Evolutionary conservation across 176 grass and related monocot species (phyloP), one percentile per base, ranked within the genome.

Genomic region (Rhipidocladum racemiflorum): DNA sequence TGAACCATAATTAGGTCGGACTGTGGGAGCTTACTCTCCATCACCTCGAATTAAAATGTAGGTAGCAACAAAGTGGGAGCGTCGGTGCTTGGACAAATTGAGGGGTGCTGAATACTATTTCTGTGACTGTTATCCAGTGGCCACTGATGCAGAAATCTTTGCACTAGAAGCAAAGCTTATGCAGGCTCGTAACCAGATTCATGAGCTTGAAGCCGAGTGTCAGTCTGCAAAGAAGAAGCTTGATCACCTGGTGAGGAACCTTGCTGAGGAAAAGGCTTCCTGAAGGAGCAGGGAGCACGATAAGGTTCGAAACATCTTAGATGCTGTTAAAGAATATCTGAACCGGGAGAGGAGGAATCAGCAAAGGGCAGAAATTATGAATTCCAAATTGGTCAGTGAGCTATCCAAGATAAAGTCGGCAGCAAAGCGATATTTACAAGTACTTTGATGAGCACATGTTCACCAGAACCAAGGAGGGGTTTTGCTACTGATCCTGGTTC

Each of bases 1-100:
- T 74, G 18, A 50, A 60, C 24, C 17, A 78, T 69, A 78, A 72
- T 74, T 72, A 94, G 91, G 81, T n/a, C n/a, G n/a, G n/a, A n/a
- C n/a, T n/a, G n/a, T 85, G 59, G 83, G 87, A 90, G 53, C 72
- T 87, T 92, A 88, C 76, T 78, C 91, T 78, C 69, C 85, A 46
- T 94, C 92, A 85, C 87, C 85, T 42, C 86, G 74, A 79, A 88
- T 64, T 28, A 80, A 85, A 77, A 92, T 90, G 89, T 89, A 97
- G 77, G 85, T 86, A 13, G 75, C 86, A 89, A 97, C 91, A 56
- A 94, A 94, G 77, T 97, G 94, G 94, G 91, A 92, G 82, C 66
- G 66, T 35, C 71, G 39, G 39, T 68, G 48, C 66, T 28, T 87
- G 40, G 86, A 85, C 50, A 80, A 56, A 39, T 81, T 27, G 7